Percentiles rank a stretch among this genome's conserved stretches.
phyloP scores from a whole-genome alignment of 2,329 filamentous ascomycete genomes.

The Davidsoniella neocaledoniae region DNA sequence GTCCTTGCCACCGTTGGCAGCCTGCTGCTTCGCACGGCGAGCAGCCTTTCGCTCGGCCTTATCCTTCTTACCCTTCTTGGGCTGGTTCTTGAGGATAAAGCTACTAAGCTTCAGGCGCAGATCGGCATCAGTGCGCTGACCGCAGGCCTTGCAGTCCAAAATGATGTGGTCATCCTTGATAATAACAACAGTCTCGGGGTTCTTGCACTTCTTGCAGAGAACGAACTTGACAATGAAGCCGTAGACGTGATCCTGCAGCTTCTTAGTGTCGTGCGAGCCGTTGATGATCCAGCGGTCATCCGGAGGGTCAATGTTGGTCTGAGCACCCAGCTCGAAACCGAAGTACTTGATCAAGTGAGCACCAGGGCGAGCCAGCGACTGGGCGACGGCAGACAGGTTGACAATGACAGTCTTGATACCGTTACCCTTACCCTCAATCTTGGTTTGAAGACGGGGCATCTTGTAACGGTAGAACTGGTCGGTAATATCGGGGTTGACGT shows the following conservation, averaged over 20 bases:
- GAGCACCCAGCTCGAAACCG: slow-evolving; percentile 93
- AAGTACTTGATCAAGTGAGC: slow-evolving; percentile 99
- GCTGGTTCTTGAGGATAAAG: slow-evolving; percentile 93
- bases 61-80: slow-evolving; percentile 91
- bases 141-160: slow-evolving; percentile 97
- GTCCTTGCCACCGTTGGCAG: slow-evolving; percentile 39
- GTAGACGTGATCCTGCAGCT: slow-evolving; percentile 95
- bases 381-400: slow-evolving; percentile 86
- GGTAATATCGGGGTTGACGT: slow-evolving; percentile 94
- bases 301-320: slow-evolving; percentile 93
- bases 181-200: slow-evolving; percentile 89
- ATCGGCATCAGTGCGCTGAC: slow-evolving; percentile 81
- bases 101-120: slow-evolving; percentile 87
- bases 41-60: slow-evolving; percentile 85
- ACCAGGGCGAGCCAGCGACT: slow-evolving; percentile 80
- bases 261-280: slow-evolving; percentile 83
- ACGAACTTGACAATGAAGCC: slow-evolving; percentile 98
- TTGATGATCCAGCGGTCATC: slow-evolving; percentile 99
- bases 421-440: slow-evolving; percentile 99
- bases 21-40: slow-evolving; percentile 72
- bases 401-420: slow-evolving; percentile 98
- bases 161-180: slow-evolving; percentile 88
- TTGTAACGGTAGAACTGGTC: slow-evolving; percentile 99
- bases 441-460: slow-evolving; percentile 97
- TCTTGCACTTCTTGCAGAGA: slow-evolving; percentile 99